Conservation (phyloP, 768 basidiomycete genomes). For the Cantharellus cinnabarinus region DNA sequence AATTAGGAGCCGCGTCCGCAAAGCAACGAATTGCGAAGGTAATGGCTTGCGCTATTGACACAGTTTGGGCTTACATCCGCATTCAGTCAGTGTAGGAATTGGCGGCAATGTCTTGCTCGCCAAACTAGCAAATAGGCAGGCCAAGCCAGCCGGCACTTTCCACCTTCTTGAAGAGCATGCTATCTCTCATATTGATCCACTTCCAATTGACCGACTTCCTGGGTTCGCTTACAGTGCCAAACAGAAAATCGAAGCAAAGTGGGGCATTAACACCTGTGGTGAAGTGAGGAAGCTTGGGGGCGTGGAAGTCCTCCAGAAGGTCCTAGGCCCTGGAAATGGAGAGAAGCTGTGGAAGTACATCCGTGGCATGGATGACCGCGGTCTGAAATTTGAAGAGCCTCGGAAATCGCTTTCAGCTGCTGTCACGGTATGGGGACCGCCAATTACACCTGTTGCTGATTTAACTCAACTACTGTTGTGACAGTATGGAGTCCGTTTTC, state of each 20-base stretch:
- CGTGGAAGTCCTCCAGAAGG: slow-evolving; percentile 42
- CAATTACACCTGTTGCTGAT: neutral
- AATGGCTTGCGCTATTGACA: slow-evolving; percentile 5
- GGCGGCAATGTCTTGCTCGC: slow-evolving; percentile 83
- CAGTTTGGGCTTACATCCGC: neutral
- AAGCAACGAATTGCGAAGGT: slow-evolving; percentile 78
- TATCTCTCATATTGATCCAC: slow-evolving; percentile 34
- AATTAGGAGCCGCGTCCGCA: slow-evolving; percentile 56
- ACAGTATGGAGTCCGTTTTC: slow-evolving; percentile 91
- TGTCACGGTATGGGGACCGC: slow-evolving; percentile 51
- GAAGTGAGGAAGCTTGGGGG: slow-evolving; percentile 41
- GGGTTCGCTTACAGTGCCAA: slow-evolving; percentile 65
- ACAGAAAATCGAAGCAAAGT: slow-evolving; percentile 62
- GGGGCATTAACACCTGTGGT: slow-evolving; percentile 48
- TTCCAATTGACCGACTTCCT: slow-evolving; percentile 64
- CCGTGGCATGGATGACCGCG: slow-evolving; percentile 63
- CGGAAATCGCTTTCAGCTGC: slow-evolving; percentile 87
- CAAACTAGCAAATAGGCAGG: slow-evolving; percentile 71
- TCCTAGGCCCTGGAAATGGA: slow-evolving; percentile 61
- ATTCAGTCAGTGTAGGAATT: slow-evolving; percentile 74
- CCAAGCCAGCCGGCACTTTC: slow-evolving; percentile 78
- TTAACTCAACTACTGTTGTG: slow-evolving; percentile 3
- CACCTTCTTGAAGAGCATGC: slow-evolving; percentile 43
- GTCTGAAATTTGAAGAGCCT: slow-evolving; percentile 64
- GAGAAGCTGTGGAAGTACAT: slow-evolving; percentile 71